These are phyloP conservation scores for Coemansia sp. DNA, from an alignment of 192 early-diverging fungal genomes.

Conservation along the genomic window DNA sequence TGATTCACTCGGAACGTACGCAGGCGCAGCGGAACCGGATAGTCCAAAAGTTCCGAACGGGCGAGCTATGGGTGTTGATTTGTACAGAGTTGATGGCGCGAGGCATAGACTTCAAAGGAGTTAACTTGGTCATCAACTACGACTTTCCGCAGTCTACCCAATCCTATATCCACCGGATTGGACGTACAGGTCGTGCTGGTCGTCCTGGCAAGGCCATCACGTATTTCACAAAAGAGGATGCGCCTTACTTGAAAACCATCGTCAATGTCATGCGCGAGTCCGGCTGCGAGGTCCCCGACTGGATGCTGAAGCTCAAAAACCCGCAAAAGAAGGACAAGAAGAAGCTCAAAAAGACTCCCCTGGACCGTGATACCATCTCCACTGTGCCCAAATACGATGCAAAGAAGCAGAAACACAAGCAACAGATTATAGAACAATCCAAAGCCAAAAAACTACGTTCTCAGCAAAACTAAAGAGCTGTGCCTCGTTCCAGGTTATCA, in stretches of 20 bases:
- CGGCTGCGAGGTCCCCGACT: constrained; percentile 95
- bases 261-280: constrained; percentile 96
- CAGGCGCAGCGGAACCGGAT: constrained; percentile 89
- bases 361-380: constrained; percentile 72
- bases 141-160: constrained; percentile 92
- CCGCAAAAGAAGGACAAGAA: constrained; percentile 61
- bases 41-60: constrained; percentile 82
- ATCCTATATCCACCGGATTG: constrained; percentile 96
- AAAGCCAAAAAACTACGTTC: constrained; percentile 43
- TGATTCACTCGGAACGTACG: constrained; percentile 95
- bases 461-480: constrained; percentile 57
- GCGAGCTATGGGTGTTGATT: constrained; percentile 94
- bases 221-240: constrained; percentile 93
- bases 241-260: constrained; percentile 82
- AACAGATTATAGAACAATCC: constrained; percentile 48
- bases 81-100: constrained; percentile 96
- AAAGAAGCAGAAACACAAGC: constrained; percentile 65
- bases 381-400: constrained; percentile 75
- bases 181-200: constrained; percentile 97
- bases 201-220: constrained; percentile 85
- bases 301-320: constrained; percentile 89
- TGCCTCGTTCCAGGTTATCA: constrained; percentile 83
- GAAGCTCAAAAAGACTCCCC: constrained; percentile 69
- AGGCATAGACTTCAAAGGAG: constrained; percentile 98
- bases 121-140: constrained; percentile 97